Percentiles rank a stretch among this genome's conserved stretches.
phyloP scores from a whole-genome alignment of 768 basidiomycete species.

The Antrodiella citrinella region DNA sequence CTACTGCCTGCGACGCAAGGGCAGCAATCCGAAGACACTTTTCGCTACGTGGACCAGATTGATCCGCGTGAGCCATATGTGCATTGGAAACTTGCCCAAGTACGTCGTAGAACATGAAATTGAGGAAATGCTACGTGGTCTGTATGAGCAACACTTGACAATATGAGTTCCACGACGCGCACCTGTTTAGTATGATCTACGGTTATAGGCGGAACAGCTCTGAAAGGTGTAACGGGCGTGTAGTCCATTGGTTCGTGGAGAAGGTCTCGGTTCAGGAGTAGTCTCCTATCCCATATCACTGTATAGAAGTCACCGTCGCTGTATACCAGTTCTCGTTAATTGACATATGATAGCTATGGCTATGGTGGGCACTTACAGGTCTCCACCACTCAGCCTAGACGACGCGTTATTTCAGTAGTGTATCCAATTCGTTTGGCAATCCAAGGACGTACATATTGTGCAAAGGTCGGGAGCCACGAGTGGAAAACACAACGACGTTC shows the following conservation, averaged over 20 bases:
- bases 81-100: conserved; percentile 9
- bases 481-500: conserved; percentile 9
- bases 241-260: conserved; percentile 9
- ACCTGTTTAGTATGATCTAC: conserved; percentile 10
- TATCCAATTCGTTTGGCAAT: too few species aligned
- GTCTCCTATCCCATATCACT: conserved; percentile 7
- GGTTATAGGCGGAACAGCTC: not conserved
- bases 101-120: conserved; percentile 7
- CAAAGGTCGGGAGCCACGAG: conserved; percentile 3
- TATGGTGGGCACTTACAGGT: conserved; percentile 7
- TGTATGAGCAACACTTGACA: too few species aligned
- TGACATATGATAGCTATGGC: too few species aligned
- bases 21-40: conserved; percentile 2
- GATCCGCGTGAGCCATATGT: conserved; percentile 8
- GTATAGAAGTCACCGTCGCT: conserved; percentile 9
- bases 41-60: not conserved
- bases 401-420: not conserved
- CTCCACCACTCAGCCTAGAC: conserved; percentile 6
- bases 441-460: conserved; percentile 10
- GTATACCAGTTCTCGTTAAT: not conserved
- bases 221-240: conserved; percentile 1
- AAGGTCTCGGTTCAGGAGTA: not conserved
- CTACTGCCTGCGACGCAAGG: conserved; percentile 9
- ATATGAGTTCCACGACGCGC: not conserved
- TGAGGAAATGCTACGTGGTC: conserved; percentile 10